A percentile compares a stretch with the other conserved stretches of the same genome.
These are phyloP conservation scores for Rosa persica DNA, from an alignment of 306 rosid species.

Conservation along the genomic window DNA sequence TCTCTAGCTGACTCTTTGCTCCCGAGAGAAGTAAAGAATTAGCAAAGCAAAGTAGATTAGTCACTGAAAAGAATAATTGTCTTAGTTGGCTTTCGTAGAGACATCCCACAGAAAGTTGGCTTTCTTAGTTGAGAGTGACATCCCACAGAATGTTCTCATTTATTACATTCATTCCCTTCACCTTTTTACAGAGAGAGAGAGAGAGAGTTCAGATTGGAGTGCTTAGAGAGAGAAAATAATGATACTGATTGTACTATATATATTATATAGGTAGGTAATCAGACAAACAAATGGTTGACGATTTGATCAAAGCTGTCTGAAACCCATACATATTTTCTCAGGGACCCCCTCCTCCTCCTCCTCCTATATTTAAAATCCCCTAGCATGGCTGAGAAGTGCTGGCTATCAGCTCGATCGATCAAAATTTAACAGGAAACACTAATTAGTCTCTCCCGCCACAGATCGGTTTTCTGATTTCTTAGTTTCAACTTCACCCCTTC, in stretches of 20 bases:
- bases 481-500: not conserved
- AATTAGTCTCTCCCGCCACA: not conserved
- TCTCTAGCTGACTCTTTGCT: not conserved
- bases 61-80: not conserved
- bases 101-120: not conserved
- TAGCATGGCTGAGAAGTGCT: not conserved
- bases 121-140: constrained; percentile 1
- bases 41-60: not conserved
- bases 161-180: not conserved
- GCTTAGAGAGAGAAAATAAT: not conserved
- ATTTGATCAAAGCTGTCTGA: not conserved
- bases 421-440: not conserved
- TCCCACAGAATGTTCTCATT: not conserved
- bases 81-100: not conserved
- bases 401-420: not conserved
- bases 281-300: not conserved
- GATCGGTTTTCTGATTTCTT: not conserved
- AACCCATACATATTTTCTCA: no score
- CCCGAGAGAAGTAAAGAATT: not conserved
- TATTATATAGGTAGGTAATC: not conserved
- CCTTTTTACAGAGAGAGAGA: not conserved
- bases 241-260: not conserved
- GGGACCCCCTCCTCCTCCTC: no score
- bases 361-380: no score
- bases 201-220: not conserved